A percentile compares a stretch with the other conserved stretches of the same genome.
These are phyloP conservation scores for Saccharomyces hybrid DNA, from an alignment of 1,139 yeast genomes.

Conservation along the genomic window DNA sequence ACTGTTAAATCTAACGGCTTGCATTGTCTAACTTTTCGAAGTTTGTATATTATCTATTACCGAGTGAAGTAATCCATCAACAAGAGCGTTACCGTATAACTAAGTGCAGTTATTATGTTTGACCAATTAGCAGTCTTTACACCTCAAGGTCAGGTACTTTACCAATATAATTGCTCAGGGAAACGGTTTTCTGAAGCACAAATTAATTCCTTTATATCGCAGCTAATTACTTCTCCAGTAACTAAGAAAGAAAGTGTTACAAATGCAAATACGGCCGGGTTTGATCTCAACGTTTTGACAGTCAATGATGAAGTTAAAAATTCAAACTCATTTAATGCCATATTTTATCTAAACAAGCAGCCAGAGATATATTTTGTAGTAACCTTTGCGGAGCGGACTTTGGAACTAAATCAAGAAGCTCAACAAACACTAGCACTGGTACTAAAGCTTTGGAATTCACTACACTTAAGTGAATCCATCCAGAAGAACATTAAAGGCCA, in stretches of 20 bases:
- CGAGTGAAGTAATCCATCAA: neutral
- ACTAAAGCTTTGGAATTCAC: conserved; percentile 24
- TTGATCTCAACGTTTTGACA: neutral
- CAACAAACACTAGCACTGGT: conserved; percentile 28
- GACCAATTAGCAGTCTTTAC: conserved; percentile 51
- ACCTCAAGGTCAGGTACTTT: conserved; percentile 51
- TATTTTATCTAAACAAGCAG: conserved; percentile 25
- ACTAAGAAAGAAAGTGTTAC: conserved; percentile 21
- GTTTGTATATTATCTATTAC: neutral
- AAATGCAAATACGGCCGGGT: neutral
- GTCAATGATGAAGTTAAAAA: conserved; percentile 7
- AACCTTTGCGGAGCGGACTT: conserved; percentile 29
- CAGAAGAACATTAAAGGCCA: conserved; percentile 26
- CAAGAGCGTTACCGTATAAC: conserved; percentile 2
- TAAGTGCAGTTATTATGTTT: conserved; percentile 35
- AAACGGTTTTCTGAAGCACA: conserved; percentile 44
- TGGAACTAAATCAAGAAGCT: conserved; percentile 32
- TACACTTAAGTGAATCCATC: conserved; percentile 26
- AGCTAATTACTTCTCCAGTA: conserved; percentile 27
- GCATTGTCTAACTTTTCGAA: neutral
- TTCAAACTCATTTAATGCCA: conserved; percentile 32
- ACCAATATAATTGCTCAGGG: conserved; percentile 40
- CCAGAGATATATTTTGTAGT: conserved; percentile 29
- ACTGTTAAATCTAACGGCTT: neutral
- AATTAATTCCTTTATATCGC: conserved; percentile 42